phyloP scores from a whole-genome alignment of 176 grass and related monocot genomes.

The Areca catechu region DNA sequence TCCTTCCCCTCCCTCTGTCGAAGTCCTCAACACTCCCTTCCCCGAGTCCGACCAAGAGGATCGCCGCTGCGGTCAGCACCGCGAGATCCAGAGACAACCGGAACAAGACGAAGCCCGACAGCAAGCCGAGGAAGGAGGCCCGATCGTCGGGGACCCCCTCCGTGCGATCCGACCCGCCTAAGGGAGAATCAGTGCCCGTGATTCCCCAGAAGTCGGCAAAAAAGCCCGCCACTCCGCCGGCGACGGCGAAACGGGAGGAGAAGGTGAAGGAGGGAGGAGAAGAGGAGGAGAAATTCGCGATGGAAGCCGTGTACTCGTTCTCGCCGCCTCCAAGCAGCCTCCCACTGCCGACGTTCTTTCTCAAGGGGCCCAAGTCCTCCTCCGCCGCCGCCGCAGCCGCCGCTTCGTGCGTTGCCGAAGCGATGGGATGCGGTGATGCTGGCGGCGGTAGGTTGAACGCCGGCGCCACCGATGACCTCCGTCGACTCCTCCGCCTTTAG shows the following conservation, averaged over 20 bases:
- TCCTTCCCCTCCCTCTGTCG: background rate
- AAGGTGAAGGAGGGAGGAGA: background rate
- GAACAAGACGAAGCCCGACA: background rate
- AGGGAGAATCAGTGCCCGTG: too few relatives aligned
- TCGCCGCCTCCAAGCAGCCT: constrained; percentile 11
- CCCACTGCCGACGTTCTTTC: constrained; percentile 9
- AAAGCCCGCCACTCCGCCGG: background rate
- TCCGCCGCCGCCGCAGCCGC: background rate
- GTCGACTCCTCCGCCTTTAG: too few relatives aligned
- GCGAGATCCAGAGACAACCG: background rate
- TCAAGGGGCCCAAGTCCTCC: background rate
- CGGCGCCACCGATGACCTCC: too few relatives aligned
- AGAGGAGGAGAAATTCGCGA: background rate
- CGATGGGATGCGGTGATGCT: too few relatives aligned
- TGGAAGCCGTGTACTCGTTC: constrained; percentile 11
- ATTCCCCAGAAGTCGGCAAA: background rate
- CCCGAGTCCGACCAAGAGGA: background rate
- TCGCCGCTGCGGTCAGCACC: background rate
- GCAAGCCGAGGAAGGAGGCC: background rate
- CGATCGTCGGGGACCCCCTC: background rate
- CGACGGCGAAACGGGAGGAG: background rate
- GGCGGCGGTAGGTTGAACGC: too few relatives aligned
- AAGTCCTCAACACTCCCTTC: background rate
- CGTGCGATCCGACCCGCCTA: too few relatives aligned
- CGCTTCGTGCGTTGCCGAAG: background rate